These are phyloP conservation scores for Pythium oligandrum DNA, from an alignment of 352 stramenopile genomes.

Conservation along the genomic window DNA sequence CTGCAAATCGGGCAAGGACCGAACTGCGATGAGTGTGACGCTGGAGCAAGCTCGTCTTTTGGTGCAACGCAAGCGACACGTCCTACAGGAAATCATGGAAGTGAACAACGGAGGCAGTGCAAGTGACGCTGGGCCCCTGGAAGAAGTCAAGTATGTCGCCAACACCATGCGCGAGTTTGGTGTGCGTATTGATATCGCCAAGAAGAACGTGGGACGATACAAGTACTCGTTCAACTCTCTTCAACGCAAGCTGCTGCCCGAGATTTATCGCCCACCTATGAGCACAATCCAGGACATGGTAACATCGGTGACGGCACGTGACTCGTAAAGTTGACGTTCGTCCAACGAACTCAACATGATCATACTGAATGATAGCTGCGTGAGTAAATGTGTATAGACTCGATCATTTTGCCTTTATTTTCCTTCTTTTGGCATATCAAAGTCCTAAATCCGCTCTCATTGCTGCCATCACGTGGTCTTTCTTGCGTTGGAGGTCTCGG, in stretches of 20 bases:
- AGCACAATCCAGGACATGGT: conserved; percentile 91
- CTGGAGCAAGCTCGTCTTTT: conserved; percentile 92
- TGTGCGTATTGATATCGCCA: conserved; percentile 92
- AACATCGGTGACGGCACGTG: conserved; percentile 84
- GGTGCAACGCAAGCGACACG: conserved; percentile 66
- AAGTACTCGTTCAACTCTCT: conserved; percentile 98
- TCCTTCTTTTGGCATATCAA: not conserved
- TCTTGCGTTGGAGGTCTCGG: not conserved
- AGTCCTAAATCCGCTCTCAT: not conserved
- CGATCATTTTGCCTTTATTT: not conserved
- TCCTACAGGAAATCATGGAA: conserved; percentile 75
- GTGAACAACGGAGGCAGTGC: conserved; percentile 18
- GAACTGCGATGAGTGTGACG: conserved; percentile 96
- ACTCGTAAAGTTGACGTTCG: conserved; percentile 44
- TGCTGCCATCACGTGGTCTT: not conserved
- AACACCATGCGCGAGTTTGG: conserved; percentile 91
- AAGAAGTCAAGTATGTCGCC: conserved; percentile 74
- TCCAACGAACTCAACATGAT: not conserved
- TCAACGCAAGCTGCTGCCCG: conserved; percentile 94
- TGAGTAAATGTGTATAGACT: not conserved
- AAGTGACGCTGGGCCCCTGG: conserved; percentile 46
- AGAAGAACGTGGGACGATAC: conserved; percentile 95
- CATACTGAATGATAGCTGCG: not conserved
- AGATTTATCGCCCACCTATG: conserved; percentile 87
- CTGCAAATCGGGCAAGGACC: conserved; percentile 98